Evolutionary conservation across 2,329 filamentous ascomycete genomes (phyloP).

Genomic region (Magnaporthales sp.): DNA sequence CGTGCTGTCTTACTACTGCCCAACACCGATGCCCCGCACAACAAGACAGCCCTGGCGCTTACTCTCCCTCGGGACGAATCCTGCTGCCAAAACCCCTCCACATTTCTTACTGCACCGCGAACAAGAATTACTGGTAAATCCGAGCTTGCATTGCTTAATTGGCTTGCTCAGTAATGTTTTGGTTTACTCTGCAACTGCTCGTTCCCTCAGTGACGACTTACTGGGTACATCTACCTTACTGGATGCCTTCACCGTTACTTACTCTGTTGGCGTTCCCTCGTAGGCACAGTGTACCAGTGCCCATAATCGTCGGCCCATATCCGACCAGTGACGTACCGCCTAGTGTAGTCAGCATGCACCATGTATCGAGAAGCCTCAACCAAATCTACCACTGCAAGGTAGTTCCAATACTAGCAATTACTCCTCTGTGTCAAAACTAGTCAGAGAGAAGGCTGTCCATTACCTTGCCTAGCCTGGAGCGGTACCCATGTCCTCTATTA

Average conservation of each 20-base stretch:
- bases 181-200: not conserved
- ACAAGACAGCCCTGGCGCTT: not conserved
- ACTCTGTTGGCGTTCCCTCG: not conserved
- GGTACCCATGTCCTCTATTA: not conserved
- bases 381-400: not conserved
- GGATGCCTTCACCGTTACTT: not conserved
- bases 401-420: not conserved
- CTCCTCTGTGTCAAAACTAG: not conserved
- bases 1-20: not conserved
- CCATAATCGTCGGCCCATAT: not conserved
- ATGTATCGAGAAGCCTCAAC: not conserved
- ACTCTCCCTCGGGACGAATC: not conserved
- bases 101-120: not conserved
- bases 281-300: not conserved
- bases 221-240: not conserved
- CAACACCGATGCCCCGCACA: not conserved
- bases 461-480: not conserved
- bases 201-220: not conserved
- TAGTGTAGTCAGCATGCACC: not conserved
- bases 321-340: not conserved
- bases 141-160: not conserved
- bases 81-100: not conserved
- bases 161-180: not conserved
- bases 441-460: too few relatives aligned
- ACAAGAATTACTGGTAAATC: not conserved